These are phyloP conservation scores for Sugiyamaella marilandica DNA, from an alignment of 805 yeast genomes.

Conservation along the genomic window DNA sequence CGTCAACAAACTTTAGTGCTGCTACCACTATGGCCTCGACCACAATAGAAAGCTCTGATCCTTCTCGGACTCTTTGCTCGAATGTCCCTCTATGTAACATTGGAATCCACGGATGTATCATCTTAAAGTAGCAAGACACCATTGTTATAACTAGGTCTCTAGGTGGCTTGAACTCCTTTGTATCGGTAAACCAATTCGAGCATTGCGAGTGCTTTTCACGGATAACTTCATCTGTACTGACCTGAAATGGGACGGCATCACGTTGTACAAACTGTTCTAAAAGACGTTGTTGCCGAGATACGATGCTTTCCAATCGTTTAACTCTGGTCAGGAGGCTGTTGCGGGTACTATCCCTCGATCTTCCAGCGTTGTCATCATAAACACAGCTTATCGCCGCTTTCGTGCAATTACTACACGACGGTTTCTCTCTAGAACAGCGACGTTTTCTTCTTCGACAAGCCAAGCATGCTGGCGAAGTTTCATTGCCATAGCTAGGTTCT, in stretches of 20 bases:
- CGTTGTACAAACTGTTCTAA: background rate
- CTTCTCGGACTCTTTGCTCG: background rate
- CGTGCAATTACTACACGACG: constrained; percentile 11
- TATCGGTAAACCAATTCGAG: background rate
- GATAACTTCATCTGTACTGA: background rate
- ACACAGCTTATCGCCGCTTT: constrained; percentile 6
- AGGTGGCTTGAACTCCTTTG: constrained; percentile 9
- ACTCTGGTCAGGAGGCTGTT: background rate
- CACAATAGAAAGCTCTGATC: constrained; percentile 1
- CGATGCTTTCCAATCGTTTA: constrained; percentile 10
- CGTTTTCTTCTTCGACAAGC: constrained; percentile 14
- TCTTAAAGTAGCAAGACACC: constrained; percentile 9
- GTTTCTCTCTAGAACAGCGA: constrained; percentile 16
- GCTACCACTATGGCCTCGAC: constrained; percentile 16
- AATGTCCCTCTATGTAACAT: constrained; percentile 14
- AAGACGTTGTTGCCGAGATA: constrained; percentile 11
- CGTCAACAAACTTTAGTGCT: constrained; percentile 10
- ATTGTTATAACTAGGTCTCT: constrained; percentile 6
- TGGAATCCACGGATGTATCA: constrained; percentile 20
- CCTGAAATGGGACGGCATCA: no score
- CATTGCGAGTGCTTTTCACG: background rate
- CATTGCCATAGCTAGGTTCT: background rate
- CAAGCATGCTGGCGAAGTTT: constrained; percentile 9
- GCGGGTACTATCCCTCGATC: no score
- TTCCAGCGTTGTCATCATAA: constrained; percentile 3